Evolutionary conservation across 495 filamentous ascomycete species (phyloP).

Genomic region (Cudoniella acicularis): DNA sequence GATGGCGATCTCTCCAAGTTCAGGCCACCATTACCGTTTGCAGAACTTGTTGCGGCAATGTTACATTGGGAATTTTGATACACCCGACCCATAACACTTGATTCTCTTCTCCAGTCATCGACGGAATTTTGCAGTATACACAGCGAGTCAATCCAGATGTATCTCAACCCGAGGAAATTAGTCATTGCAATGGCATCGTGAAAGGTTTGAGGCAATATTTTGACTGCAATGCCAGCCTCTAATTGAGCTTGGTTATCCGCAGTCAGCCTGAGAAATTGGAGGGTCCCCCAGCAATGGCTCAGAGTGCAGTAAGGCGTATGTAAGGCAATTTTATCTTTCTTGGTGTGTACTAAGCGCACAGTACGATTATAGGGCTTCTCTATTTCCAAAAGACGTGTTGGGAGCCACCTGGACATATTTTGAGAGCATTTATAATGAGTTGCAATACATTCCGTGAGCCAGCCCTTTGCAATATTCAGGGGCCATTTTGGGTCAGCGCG

Average conservation of each 20-base stretch:
- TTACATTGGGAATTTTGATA: slow-evolving; percentile 21
- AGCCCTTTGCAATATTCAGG: too few species aligned
- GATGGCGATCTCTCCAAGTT: background rate
- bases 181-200: slow-evolving; percentile 15
- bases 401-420: too few species aligned
- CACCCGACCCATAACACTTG: slow-evolving; percentile 22
- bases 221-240: slow-evolving; percentile 4
- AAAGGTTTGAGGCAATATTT: slow-evolving; percentile 21
- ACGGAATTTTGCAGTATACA: slow-evolving; percentile 29
- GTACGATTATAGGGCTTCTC: too few species aligned
- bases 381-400: too few species aligned
- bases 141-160: slow-evolving; percentile 30
- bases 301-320: too few species aligned
- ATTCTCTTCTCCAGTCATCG: slow-evolving; percentile 25
- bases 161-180: slow-evolving; percentile 16
- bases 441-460: too few species aligned
- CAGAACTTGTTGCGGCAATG: slow-evolving; percentile 16
- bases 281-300: background rate
- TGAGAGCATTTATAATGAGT: too few species aligned
- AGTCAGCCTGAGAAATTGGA: background rate
- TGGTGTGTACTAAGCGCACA: too few species aligned
- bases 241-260: background rate
- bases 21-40: slow-evolving; percentile 11
- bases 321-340: too few species aligned
- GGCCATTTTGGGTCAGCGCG: too few species aligned